These are phyloP conservation scores for Cladophialophora bantiana DNA, from an alignment of 2,329 filamentous ascomycete species.

Conservation along the genomic window DNA sequence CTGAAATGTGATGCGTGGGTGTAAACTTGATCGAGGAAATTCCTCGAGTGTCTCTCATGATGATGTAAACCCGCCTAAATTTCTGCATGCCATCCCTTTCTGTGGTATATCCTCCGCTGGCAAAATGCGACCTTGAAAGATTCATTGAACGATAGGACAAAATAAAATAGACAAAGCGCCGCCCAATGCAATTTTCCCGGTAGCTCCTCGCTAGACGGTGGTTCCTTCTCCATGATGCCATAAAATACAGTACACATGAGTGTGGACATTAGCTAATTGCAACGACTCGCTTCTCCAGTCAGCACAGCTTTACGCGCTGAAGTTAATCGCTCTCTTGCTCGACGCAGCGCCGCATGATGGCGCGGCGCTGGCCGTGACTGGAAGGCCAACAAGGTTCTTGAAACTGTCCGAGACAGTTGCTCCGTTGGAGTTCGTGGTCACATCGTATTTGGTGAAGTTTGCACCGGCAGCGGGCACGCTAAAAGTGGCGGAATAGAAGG, in stretches of 20 bases:
- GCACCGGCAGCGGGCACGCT: slow-evolving; percentile 21
- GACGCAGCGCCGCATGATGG: slow-evolving; percentile 11
- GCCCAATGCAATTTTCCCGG: too few species aligned
- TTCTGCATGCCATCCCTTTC: too few species aligned
- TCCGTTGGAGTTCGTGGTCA: slow-evolving; percentile 15
- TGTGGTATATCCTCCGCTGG: too few species aligned
- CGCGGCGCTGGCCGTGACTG: neutral
- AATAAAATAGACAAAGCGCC: too few species aligned
- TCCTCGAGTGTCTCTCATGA: too few species aligned
- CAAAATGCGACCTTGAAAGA: too few species aligned
- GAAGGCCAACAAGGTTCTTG: slow-evolving; percentile 24
- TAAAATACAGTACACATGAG: neutral
- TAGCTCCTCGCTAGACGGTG: too few species aligned
- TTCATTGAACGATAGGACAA: too few species aligned
- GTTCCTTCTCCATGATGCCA: too few species aligned
- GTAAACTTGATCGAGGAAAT: too few species aligned
- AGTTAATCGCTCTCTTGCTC: slow-evolving; percentile 17
- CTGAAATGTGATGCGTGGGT: too few species aligned
- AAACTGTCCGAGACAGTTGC: slow-evolving; percentile 28
- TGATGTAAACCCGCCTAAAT: too few species aligned
- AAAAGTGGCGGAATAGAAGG: slow-evolving; percentile 26
- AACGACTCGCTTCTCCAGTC: neutral
- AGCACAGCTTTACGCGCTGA: slow-evolving; percentile 12
- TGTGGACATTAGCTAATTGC: neutral
- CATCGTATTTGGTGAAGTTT: slow-evolving; percentile 33